Percentiles rank a stretch among this genome's conserved stretches.
These are phyloP conservation scores for Perilla frutescens DNA, from an alignment of 257 asterid species.

Conservation along the genomic window DNA sequence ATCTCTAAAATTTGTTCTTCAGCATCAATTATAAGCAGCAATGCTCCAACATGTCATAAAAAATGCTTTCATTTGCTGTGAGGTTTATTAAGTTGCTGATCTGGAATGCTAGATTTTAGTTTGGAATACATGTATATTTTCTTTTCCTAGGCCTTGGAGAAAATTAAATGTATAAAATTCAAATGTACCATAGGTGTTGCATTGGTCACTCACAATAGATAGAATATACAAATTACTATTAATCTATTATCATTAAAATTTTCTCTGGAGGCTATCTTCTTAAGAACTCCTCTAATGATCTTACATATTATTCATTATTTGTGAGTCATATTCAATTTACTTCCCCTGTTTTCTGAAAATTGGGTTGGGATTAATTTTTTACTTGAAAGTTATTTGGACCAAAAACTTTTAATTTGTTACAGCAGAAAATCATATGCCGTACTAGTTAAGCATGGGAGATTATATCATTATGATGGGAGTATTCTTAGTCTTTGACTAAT, in stretches of 20 bases:
- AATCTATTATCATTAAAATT: background rate
- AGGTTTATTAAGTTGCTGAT: background rate
- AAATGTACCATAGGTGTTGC: background rate
- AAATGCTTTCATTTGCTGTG: background rate
- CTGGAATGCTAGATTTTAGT: background rate
- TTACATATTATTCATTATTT: constrained; percentile 7
- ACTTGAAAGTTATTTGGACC: background rate
- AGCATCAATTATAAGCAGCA: background rate
- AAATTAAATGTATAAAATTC: background rate
- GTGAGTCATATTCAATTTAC: background rate
- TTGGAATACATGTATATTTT: background rate
- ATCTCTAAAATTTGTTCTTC: background rate
- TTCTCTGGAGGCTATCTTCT: background rate
- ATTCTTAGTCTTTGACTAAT: constrained; percentile 30
- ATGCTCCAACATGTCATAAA: background rate
- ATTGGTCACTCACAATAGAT: background rate
- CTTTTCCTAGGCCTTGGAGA: background rate
- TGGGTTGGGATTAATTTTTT: constrained; percentile 1
- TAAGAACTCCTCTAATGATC: background rate
- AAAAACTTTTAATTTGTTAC: background rate
- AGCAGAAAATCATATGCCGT: constrained; percentile 3
- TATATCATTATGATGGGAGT: constrained; percentile 11
- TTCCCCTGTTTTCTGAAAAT: constrained; percentile 6
- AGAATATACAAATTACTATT: background rate
- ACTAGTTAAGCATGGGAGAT: background rate